phyloP scores from a whole-genome alignment of 345 rosid species.

The Hibiscus tridactylites region DNA sequence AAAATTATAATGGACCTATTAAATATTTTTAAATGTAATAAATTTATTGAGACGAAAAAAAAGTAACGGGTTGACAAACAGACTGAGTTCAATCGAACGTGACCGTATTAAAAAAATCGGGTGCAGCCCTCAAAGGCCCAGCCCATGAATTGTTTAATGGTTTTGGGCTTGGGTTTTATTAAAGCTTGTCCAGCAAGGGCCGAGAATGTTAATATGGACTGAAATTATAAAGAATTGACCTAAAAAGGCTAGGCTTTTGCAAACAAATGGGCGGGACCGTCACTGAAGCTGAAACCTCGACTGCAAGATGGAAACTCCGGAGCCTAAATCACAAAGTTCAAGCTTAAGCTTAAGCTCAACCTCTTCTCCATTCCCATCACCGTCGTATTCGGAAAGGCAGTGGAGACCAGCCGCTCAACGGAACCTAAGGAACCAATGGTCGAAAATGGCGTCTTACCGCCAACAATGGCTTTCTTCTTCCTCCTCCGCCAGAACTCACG shows the following conservation, averaged over 20 bases:
- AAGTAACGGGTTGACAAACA: too few relatives aligned
- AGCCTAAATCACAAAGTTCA: constrained; percentile 6
- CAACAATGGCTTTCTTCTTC: constrained; percentile 55
- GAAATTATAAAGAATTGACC: background rate
- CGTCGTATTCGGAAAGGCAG: constrained; percentile 49
- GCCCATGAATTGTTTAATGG: too few relatives aligned
- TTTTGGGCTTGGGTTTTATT: too few relatives aligned
- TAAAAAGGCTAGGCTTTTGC: background rate
- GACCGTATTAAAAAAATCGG: too few relatives aligned
- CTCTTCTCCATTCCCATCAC: constrained; percentile 20
- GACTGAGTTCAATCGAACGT: too few relatives aligned
- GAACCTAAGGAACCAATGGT: constrained; percentile 87
- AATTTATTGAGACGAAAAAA: too few relatives aligned
- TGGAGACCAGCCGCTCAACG: constrained; percentile 93
- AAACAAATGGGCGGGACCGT: background rate
- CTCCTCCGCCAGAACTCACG: constrained; percentile 56
- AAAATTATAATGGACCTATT: too few relatives aligned
- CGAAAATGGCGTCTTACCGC: constrained; percentile 45
- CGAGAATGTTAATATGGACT: background rate
- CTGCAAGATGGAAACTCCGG: constrained; percentile 7
- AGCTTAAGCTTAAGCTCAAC: background rate
- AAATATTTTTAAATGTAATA: too few relatives aligned
- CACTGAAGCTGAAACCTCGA: background rate
- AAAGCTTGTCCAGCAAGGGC: background rate
- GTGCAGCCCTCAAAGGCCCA: too few relatives aligned